phyloP scores from a whole-genome alignment of 192 early-diverging fungal species.

The Coemansia pectinata region DNA sequence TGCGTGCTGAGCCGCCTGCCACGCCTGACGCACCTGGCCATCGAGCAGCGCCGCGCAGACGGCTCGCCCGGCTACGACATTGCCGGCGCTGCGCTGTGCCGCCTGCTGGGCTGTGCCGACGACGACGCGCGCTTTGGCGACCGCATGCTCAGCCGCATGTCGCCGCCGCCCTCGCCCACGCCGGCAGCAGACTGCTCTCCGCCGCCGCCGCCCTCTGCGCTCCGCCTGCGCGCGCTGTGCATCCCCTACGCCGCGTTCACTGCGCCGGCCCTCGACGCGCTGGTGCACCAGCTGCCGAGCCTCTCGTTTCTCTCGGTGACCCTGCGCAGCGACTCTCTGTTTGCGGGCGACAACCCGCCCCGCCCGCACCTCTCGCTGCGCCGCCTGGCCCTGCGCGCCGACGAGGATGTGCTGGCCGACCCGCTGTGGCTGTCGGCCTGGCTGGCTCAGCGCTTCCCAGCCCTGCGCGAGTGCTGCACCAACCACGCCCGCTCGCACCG shows the following conservation, averaged over 20 bases:
- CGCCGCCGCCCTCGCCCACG: slow-evolving; percentile 1
- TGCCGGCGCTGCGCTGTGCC: slow-evolving; percentile 30
- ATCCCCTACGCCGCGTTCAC: slow-evolving; percentile 42
- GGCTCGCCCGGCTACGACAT: slow-evolving; percentile 48
- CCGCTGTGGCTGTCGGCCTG: slow-evolving; percentile 37
- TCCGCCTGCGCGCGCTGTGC: slow-evolving; percentile 17
- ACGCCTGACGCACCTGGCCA: slow-evolving; percentile 38
- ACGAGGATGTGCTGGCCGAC: slow-evolving; percentile 46
- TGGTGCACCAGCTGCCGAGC: slow-evolving; percentile 35
- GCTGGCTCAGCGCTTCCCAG: slow-evolving; percentile 38
- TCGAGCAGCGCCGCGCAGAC: slow-evolving; percentile 46
- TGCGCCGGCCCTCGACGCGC: slow-evolving; percentile 27
- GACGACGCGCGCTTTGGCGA: slow-evolving; percentile 18
- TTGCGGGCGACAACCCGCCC: not conserved
- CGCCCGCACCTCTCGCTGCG: slow-evolving; percentile 18
- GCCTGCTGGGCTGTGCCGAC: slow-evolving; percentile 29
- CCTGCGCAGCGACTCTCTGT: slow-evolving; percentile 35
- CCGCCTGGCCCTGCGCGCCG: slow-evolving; percentile 34
- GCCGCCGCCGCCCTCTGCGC: not conserved
- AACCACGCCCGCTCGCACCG: slow-evolving; percentile 43
- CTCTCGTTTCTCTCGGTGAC: slow-evolving; percentile 30
- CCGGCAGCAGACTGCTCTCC: not conserved
- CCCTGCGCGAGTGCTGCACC: slow-evolving; percentile 40
- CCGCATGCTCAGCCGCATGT: slow-evolving; percentile 21
- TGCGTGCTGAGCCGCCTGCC: slow-evolving; percentile 24